These are phyloP conservation scores for Botrytis elliptica DNA, from an alignment of 2,329 filamentous ascomycete species.

Conservation along the genomic window DNA sequence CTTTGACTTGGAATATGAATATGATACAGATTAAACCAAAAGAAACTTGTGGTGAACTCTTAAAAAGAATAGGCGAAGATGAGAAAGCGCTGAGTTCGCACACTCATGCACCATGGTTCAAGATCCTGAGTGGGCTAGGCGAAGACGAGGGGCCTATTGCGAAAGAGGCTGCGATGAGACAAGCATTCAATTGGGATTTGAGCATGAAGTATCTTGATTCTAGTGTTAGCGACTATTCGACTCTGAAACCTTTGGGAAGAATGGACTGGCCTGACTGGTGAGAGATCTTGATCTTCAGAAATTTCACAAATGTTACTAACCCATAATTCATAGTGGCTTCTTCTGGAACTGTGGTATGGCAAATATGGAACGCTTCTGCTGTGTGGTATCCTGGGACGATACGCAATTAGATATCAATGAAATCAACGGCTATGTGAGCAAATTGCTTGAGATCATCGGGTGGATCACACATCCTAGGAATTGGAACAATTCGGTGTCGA, in stretches of 20 bases:
- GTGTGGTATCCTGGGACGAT: background rate
- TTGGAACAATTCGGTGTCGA: slow-evolving; percentile 9
- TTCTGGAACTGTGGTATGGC: slow-evolving; percentile 8
- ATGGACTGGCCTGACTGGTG: slow-evolving; percentile 10
- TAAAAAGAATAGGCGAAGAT: background rate
- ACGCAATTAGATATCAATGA: background rate
- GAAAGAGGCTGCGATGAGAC: background rate
- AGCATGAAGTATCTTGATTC: background rate
- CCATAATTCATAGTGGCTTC: background rate
- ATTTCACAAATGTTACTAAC: background rate
- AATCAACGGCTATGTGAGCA: slow-evolving; percentile 2
- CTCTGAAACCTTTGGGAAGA: background rate
- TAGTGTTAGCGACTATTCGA: background rate
- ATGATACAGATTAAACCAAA: background rate
- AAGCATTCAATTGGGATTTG: background rate
- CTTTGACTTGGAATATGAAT: slow-evolving; percentile 3
- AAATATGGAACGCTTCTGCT: background rate
- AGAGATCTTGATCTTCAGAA: background rate
- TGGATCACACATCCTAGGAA: slow-evolving; percentile 1
- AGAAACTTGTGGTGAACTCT: slow-evolving; percentile 2
- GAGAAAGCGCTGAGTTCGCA: background rate
- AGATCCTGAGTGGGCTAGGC: background rate
- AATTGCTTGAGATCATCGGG: slow-evolving; percentile 11
- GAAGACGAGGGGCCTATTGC: slow-evolving; percentile 1
- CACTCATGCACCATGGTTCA: slow-evolving; percentile 5